Base-by-base conservation (phyloP, 257 asterid genomes). In the Henckelia pumila region DNA sequence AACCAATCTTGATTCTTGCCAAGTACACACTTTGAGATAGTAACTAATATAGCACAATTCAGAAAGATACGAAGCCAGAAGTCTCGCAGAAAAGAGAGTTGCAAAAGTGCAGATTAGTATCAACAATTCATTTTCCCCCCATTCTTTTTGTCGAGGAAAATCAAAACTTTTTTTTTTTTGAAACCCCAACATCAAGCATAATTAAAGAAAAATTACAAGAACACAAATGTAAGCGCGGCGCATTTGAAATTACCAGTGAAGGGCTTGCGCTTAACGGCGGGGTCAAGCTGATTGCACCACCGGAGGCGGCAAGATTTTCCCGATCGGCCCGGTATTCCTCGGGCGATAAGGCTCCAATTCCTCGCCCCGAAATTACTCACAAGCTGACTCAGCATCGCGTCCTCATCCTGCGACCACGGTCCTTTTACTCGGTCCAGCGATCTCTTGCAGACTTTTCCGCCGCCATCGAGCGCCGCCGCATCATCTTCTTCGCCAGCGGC, bases 231-330 rank as follows among this genome's bases (percentile, higher is more conserved):
- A 0, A 5, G 37, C 37, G 30, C 53, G 19, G 21, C 40, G 17
- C 14, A 8, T 8, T 1, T 7, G 11, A 25, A 64, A 8, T 71
- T 86, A 89, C 98, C 96, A 17, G 93, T 73, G 59, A 89, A 92
- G 24, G 96, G 98, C 67, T 86, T 87, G 84, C 90, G 96, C 63
- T 85, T 82, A 26, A 89, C 87, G 47, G 95, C 68, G 14, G 94
- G 98, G 63, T 92, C 92, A 56, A 92, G 96, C 84, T 92, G 98
- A 80, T 92, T 92, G 71, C 96, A 92, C 98, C 96, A 92, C 1
- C 98, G 86, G 14, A 92, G 89, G 62, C 96, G 92, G 76, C 98
- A 92, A 21, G 97, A 91, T 64, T 91, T 91, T 3, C 97, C 97
- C 62, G 95, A 83, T 80, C 96, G 80, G 25, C 98, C 96, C 14